Evolutionary conservation across 768 basidiomycete species (phyloP), one percentile per base, ranked within the genome.

Genomic region (Tephrocybe sp.): DNA sequence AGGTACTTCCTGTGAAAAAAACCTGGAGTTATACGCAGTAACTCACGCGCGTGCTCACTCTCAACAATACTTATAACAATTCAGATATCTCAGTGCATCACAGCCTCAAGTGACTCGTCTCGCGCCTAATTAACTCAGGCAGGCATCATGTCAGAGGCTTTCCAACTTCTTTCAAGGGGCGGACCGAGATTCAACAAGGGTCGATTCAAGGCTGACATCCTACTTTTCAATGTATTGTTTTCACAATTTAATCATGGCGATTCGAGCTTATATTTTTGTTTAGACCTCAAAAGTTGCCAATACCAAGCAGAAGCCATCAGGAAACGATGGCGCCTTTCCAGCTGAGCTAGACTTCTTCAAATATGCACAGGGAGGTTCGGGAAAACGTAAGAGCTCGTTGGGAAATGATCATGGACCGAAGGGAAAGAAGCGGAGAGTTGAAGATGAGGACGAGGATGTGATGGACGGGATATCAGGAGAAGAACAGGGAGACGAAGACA

Each of bases 331-430:
- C 8, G 80, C 79, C 49, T 77, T 94, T 37, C 93, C 89, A 1
- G 57, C 73, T 1, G 90, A 89, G 60, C 77, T 98, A 6, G 92
- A 98, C 65, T 95, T 96, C 67, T 98, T 98, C 72, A 92, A 87
- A 59, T 92, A 92, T 53, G 84, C 88, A 2, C 77, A 83, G 54
- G 79, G 76, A 21, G 72, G 71, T 15, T 56, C 70, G 7, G 66
- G 62, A 27, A 87, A 88, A 62, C 77, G 83, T 46, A 84, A 83
- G 62, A 57, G 56, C 12, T 22, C 47, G 35, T 30, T 44, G 4
- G 58, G 58, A 4, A 52, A 46, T 8, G 59, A 58, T 5, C 53
- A 49, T 11, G 55, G 54, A 34, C 54, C 54, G 38, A 57, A 58
- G 46, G 60, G 51, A 43, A 77, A 75, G 57, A 69, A 64, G 56